Base-by-base conservation (phyloP, 768 basidiomycete genomes). In the Macrolepiota fuliginosa region DNA sequence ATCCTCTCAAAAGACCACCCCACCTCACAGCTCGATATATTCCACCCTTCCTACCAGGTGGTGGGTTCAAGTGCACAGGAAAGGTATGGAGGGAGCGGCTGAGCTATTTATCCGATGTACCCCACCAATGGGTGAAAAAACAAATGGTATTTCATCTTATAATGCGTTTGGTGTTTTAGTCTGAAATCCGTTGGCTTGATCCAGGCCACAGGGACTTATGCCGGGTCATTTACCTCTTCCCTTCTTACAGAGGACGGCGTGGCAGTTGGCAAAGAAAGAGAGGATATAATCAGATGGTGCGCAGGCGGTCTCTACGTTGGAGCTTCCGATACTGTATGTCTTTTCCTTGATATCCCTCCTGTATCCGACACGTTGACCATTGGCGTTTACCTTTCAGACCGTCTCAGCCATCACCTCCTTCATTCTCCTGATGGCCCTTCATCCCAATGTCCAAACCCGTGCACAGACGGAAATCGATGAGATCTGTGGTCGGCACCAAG, bases 251-350 rank as follows among this genome's bases (percentile, higher is more conserved):
- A 71, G 12, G 67, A 71, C 11, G 70, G 46, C 56, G 54, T 64
- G 40, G 58, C 65, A 25, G 63, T 69, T 25, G 67, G 67, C 35
- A 58, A 42, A 15, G 75, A 75, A 32, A 70, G 78, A 13, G 82
- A 83, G 61, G 77, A 79, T 4, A 72, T 81, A 29, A 73, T 83
- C 17, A 81, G 79, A 63, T 83, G 82, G 74, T 77, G 79, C 40
- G 80, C 83, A 22, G 81, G 77, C 1, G 81, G 79, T 2, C 69
- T 81, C 3, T 84, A 83, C 62, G 79, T 80, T 45, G 83, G 81
- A 59, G 76, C 75, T 1, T 68, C 74, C 6, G 79, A 81, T 63
- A 81, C 79, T 11, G 79, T 80, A 58, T n/a, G 71, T 66, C 47
- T 19, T 9, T 5, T 19, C 17, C n/a, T 10, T 40, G 29, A 32